Evolutionary conservation across 345 rosid genomes (phyloP), one percentile per base, ranked within the genome.

Genomic region (Populus simonii): DNA sequence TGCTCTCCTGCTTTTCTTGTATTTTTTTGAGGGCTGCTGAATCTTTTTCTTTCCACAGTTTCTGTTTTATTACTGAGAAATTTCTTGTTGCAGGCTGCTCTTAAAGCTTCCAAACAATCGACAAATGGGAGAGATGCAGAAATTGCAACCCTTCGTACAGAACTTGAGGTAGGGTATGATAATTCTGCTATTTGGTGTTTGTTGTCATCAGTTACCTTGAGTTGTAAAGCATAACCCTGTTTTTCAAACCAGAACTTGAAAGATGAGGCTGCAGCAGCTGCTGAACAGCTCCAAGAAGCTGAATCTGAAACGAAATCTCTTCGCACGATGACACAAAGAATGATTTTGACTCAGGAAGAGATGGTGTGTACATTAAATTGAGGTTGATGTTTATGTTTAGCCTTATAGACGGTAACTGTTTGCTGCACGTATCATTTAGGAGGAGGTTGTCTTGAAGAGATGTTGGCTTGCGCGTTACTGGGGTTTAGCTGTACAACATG

Each of bases 401-500:
- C 35, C 71, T 51, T 74, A 18, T 71, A 8, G 27, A 23, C 18
- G 71, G 33, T 79, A 72, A 71, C 70, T 33, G 11, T 59, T 27
- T 57, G 2, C 16, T 68, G 38, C 20, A 31, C 73, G 20, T 74
- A 17, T 41, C 27, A 57, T 72, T 49, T 62, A 96, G 99, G 99
- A 96, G 87, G 99, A 96, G 88, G 98, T 96, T 75, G 99, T 94
- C 74, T 78, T 96, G 85, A 96, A 94, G 92, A 94, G 98, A 85
- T 96, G 99, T 75, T 96, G 99, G 98, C 98, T 96, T 86, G 98
- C 99, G 78, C 95, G 98, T 70, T 92, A 94, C 83, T 88, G 97
- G 99, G 96, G 94, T 62, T 86, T 96, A 77, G 97, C 98, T 74
- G 94, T 90, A 23, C 88, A 90, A 65, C 92, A 91, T 85, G 98